Conservation (phyloP, 805 yeast species). For the Suhomyces pyralidae region DNA sequence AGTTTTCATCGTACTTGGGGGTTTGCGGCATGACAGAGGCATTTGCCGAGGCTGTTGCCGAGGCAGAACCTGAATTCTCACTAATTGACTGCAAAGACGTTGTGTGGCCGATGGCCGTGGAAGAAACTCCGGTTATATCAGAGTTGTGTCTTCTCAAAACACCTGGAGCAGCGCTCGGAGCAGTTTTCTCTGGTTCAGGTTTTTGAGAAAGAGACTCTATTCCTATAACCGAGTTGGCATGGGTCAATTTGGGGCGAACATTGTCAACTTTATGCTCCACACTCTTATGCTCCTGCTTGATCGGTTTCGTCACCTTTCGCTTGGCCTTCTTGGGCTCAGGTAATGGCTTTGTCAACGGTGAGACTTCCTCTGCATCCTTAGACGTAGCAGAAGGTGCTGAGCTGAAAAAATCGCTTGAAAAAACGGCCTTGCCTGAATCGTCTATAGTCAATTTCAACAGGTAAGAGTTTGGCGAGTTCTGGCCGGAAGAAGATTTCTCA, state of each 20-base stretch:
- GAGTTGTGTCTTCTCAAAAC: conserved; percentile 24
- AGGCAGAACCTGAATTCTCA: conserved; percentile 6
- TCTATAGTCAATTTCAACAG: conserved; percentile 37
- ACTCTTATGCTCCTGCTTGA: no score
- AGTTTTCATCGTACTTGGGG: conserved; percentile 31
- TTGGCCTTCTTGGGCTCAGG: background rate
- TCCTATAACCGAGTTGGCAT: conserved; percentile 28
- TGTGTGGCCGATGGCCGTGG: background rate
- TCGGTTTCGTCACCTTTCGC: background rate
- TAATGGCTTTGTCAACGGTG: background rate
- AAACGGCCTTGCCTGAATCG: conserved; percentile 40
- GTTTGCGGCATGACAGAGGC: conserved; percentile 28
- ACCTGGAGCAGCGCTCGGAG: background rate
- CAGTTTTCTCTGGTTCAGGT: background rate
- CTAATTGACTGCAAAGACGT: conserved; percentile 11
- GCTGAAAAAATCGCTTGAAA: conserved; percentile 22
- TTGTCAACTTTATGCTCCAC: background rate
- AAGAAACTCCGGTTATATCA: conserved; percentile 16
- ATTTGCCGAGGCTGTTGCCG: background rate
- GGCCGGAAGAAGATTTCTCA: background rate
- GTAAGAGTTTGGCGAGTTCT: conserved; percentile 12
- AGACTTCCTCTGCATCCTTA: background rate
- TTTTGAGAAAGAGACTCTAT: conserved; percentile 14
- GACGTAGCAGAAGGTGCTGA: background rate
- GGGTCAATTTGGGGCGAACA: conserved; percentile 18